phyloP scores from a whole-genome alignment of 2,329 filamentous ascomycete genomes.

The Neoarthrinium moseri region DNA sequence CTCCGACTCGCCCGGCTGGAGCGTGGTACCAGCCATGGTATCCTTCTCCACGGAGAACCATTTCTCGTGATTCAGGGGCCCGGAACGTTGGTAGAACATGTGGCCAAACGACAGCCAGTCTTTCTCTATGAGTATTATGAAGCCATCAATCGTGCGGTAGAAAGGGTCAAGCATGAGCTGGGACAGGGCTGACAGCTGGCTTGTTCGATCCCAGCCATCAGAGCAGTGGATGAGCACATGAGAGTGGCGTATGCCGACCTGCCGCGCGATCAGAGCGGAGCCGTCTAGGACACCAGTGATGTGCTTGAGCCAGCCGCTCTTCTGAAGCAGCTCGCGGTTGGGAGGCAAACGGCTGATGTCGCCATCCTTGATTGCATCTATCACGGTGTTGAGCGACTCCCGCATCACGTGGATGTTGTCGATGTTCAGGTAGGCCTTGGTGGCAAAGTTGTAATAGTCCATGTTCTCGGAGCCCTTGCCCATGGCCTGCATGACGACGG shows the following conservation, averaged over 20 bases:
- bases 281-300: constrained; percentile 83
- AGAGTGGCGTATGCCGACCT: constrained; percentile 88
- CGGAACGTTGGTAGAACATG: constrained; percentile 93
- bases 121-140: constrained; percentile 92
- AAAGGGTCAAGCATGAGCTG: constrained; percentile 96
- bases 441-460: constrained; percentile 91
- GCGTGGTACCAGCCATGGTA: constrained; percentile 61
- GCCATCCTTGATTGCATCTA: constrained; percentile 89
- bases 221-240: constrained; percentile 97
- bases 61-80: constrained; percentile 84
- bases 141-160: constrained; percentile 90
- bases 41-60: constrained; percentile 92
- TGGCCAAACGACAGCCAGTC: constrained; percentile 98
- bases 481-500: constrained; percentile 88
- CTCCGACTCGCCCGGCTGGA: constrained; percentile 62
- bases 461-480: constrained; percentile 96
- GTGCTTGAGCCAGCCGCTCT: constrained; percentile 89
- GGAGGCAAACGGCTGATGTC: constrained; percentile 82
- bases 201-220: constrained; percentile 97
- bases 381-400: constrained; percentile 80
- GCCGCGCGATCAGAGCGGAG: constrained; percentile 77
- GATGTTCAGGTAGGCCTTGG: constrained; percentile 90
- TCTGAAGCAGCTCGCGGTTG: constrained; percentile 75
- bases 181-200: constrained; percentile 86
- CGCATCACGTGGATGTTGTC: constrained; percentile 99